phyloP scores from a whole-genome alignment of 495 filamentous ascomycete species.

The Hypoxylon intermedium region DNA sequence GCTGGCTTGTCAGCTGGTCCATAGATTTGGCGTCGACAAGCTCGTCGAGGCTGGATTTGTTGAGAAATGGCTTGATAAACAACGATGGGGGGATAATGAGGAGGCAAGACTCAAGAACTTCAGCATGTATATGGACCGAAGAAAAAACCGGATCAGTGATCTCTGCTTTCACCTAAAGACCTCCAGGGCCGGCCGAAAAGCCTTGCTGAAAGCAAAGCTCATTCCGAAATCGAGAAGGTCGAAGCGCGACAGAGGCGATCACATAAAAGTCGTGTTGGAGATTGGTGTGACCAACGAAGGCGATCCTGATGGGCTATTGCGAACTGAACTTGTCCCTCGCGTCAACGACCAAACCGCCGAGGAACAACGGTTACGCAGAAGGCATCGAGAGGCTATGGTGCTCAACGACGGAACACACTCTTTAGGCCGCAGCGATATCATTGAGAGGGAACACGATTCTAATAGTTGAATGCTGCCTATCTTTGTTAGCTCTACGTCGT shows the following conservation, averaged over 20 bases:
- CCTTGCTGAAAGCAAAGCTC: slow-evolving; percentile 52
- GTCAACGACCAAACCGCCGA: slow-evolving; percentile 54
- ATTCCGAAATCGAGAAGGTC: slow-evolving; percentile 25
- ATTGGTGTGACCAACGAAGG: slow-evolving; percentile 44
- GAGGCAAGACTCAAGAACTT: slow-evolving; percentile 57
- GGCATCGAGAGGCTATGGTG: slow-evolving; percentile 69
- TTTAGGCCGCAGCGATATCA: slow-evolving; percentile 64
- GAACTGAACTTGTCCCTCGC: slow-evolving; percentile 44
- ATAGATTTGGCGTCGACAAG: slow-evolving; percentile 49
- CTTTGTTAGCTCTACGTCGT: not conserved
- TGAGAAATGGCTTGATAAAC: slow-evolving; percentile 62
- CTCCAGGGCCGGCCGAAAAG: slow-evolving; percentile 48
- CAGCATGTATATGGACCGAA: slow-evolving; percentile 47
- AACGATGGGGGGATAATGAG: slow-evolving; percentile 59
- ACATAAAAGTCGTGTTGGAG: slow-evolving; percentile 46
- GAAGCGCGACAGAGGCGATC: slow-evolving; percentile 35
- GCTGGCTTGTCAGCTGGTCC: slow-evolving; percentile 53
- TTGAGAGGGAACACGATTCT: slow-evolving; percentile 52
- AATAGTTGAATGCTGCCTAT: slow-evolving; percentile 24
- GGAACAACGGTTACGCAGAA: slow-evolving; percentile 60
- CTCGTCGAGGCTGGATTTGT: slow-evolving; percentile 59
- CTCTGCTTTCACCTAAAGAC: slow-evolving; percentile 49
- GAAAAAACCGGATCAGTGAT: slow-evolving; percentile 55
- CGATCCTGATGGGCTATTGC: slow-evolving; percentile 32
- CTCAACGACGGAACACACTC: slow-evolving; percentile 66